A percentile compares a stretch with the other conserved stretches of the same genome.
Evolutionary conservation across 768 basidiomycete genomes (phyloP).

Genomic region (Panaeolus cyanescens): DNA sequence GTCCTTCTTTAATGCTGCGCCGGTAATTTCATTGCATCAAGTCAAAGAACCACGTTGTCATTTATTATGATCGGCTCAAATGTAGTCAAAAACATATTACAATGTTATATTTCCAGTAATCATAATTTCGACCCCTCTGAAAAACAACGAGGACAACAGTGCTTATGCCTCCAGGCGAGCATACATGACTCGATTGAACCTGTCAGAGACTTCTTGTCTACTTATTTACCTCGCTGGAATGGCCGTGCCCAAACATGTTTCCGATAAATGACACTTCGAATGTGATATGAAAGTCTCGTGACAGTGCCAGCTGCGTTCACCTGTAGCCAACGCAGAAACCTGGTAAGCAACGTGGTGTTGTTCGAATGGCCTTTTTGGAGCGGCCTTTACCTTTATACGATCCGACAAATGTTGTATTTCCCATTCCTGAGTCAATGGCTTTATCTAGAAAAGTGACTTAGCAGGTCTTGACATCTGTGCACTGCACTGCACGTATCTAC

Average conservation of each 20-base stretch:
- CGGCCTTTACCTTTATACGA: not conserved
- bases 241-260: not conserved
- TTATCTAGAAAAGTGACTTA: too few relatives aligned
- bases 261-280: slow-evolving; percentile 1
- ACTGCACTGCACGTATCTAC: too few relatives aligned
- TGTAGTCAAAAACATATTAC: too few relatives aligned
- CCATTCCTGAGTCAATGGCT: too few relatives aligned
- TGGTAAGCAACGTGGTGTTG: not conserved
- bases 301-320: not conserved
- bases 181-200: not conserved
- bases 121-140: not conserved
- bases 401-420: not conserved
- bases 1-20: not conserved
- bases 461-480: too few relatives aligned
- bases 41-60: too few relatives aligned
- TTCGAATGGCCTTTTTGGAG: not conserved
- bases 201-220: not conserved
- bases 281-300: not conserved
- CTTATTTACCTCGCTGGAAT: not conserved
- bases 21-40: not conserved
- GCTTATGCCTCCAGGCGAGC: not conserved
- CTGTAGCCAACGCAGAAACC: not conserved
- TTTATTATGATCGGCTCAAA: too few relatives aligned
- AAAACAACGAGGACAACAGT: not conserved
- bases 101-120: too few relatives aligned